Percentiles rank a stretch among this genome's conserved stretches.
Evolutionary conservation across 345 rosid species (phyloP).

Genomic region (Aquilaria malaccensis): DNA sequence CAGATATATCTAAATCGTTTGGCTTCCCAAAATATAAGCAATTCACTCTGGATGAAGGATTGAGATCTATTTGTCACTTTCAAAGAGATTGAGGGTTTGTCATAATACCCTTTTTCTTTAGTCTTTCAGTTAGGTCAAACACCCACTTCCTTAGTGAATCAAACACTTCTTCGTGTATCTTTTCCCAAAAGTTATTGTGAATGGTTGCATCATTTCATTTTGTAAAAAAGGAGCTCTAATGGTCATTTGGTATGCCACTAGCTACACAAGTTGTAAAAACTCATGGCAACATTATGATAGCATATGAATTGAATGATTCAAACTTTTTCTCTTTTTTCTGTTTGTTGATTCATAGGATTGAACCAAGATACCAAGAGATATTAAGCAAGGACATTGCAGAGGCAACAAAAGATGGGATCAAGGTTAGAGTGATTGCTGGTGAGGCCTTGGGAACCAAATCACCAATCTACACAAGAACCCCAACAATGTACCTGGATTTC

Average conservation of each 20-base stretch:
- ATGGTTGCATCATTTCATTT: slow-evolving; percentile 2
- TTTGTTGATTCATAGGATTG: slow-evolving; percentile 38
- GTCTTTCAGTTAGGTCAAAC: no score
- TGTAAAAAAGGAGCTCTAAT: slow-evolving; percentile 11
- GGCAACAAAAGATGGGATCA: slow-evolving; percentile 51
- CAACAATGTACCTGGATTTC: slow-evolving; percentile 92
- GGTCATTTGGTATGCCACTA: slow-evolving; percentile 17
- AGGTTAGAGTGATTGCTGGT: slow-evolving; percentile 79
- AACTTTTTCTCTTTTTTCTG: neutral
- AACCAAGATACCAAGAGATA: slow-evolving; percentile 81
- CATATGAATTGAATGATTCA: neutral
- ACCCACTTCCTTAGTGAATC: neutral
- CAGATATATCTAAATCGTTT: no score
- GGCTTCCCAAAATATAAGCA: no score
- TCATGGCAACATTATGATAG: neutral
- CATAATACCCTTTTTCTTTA: no score
- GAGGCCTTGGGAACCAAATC: slow-evolving; percentile 72
- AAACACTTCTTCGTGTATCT: slow-evolving; percentile 8
- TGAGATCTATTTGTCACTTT: no score
- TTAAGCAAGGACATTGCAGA: slow-evolving; percentile 55
- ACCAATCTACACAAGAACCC: slow-evolving; percentile 72
- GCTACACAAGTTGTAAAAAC: slow-evolving; percentile 6
- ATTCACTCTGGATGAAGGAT: no score
- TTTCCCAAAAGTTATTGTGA: slow-evolving; percentile 14
- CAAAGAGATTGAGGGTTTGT: no score